Base-by-base conservation (phyloP, 805 yeast genomes). In the Torulaspora gathmanii region DNA sequence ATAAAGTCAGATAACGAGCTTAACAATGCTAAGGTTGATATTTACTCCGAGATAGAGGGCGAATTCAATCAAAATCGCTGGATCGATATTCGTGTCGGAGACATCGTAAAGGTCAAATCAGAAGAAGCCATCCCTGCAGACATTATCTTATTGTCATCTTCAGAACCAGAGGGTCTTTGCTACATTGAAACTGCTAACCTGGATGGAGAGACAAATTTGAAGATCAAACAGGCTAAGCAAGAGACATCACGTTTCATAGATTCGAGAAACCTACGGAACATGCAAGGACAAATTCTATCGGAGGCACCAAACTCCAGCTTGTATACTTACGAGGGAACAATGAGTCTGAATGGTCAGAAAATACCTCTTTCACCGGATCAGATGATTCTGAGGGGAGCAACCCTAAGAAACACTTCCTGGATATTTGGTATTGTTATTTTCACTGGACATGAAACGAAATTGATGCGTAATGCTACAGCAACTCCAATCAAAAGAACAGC, bases 381-480 rank as follows among this genome's bases (percentile, higher is more conserved):
- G 63, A 68, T 95, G 70, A 71, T 95, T 33, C 72, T 93, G 46
- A 79, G 99, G 69, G 99, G 99, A 50, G 99, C 99, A 4, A 88
- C 93, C 3, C 72, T 93, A 51, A 77, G 97, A 66, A 93, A 93
- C 61, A 95, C 99, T 0, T 86, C 82, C 34, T 93, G 96, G 97
- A 80, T 93, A 34, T 86, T 86, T 56, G 99, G 99, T 17, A 74
- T 88, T 41, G 97, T 87, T 1, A 79, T 93, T 1, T 93, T 91
- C 64, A 93, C 99, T 0, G 99, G 99, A 16, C 99, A 95, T 64
- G 99, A 93, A 68, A 93, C 99, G 0, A 93, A 93, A 60, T 73
- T 93, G 53, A 91, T 93, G 98, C 80, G 99, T 63, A 93, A 93
- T 69, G 99, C 99, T 15, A 90, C 98, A 2, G 97, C 99, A 1